phyloP scores from a whole-genome alignment of 805 yeast species.

The Saccharomycopsis sp. region DNA sequence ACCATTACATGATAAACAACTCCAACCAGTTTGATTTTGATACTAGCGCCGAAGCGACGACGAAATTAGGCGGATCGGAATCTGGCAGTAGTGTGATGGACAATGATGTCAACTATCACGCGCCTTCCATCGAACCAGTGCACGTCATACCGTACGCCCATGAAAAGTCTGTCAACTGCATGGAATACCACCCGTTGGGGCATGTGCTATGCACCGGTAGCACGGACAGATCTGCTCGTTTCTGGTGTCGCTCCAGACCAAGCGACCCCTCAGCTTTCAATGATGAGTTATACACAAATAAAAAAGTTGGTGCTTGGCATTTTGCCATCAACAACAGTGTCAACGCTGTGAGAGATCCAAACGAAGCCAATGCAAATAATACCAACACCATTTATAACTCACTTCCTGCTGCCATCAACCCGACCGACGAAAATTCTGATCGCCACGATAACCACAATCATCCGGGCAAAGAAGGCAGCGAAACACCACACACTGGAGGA shows the following conservation, averaged over 20 bases:
- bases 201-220: conserved; percentile 88
- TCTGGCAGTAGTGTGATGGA: conserved; percentile 13
- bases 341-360: conserved; percentile 23
- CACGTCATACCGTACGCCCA: conserved; percentile 85
- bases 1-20: conserved; percentile 65
- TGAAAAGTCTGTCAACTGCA: conserved; percentile 81
- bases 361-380: too few species aligned
- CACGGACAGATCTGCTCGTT: conserved; percentile 82
- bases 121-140: conserved; percentile 29
- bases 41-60: conserved; percentile 13
- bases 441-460: too few species aligned
- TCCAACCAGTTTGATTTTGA: conserved; percentile 27
- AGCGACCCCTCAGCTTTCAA: conserved; percentile 75
- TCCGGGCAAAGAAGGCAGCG: not conserved
- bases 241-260: conserved; percentile 93
- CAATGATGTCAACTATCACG: conserved; percentile 7
- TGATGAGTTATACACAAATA: conserved; percentile 71
- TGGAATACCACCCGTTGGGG: conserved; percentile 92
- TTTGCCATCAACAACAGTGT: conserved; percentile 33
- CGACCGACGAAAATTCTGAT: too few species aligned
- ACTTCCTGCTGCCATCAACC: too few species aligned
- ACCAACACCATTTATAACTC: too few species aligned
- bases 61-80: conserved; percentile 4
- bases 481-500: not conserved
- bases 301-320: conserved; percentile 50